Percentiles rank a stretch among this genome's conserved stretches.
Evolutionary conservation across 495 filamentous ascomycete genomes (phyloP).

Genomic region (Neurospora tetraspora): DNA sequence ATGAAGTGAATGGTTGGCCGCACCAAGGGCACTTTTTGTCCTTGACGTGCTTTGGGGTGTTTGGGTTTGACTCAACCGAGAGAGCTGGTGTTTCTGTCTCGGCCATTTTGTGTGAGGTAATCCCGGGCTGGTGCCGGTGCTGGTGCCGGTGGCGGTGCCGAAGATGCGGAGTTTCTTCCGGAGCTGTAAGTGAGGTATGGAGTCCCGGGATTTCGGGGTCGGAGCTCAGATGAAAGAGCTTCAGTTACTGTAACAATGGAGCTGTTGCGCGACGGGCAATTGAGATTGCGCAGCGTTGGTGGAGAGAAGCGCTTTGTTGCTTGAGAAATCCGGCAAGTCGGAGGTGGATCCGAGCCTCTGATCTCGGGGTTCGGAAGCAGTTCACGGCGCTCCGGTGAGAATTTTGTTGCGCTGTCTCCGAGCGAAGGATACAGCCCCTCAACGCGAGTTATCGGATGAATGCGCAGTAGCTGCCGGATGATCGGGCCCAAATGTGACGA

Average conservation of each 20-base stretch:
- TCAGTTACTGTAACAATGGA: not conserved
- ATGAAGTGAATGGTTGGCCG: conserved; percentile 76
- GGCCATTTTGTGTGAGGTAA: conserved; percentile 8
- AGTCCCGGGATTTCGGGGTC: not conserved
- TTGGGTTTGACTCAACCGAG: not conserved
- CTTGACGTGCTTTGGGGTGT: conserved; percentile 42
- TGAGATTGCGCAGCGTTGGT: not conserved
- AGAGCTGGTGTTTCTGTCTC: conserved; percentile 2
- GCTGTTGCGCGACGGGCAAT: not conserved
- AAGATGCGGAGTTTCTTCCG: not conserved
- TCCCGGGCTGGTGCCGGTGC: not conserved
- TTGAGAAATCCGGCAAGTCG: not conserved
- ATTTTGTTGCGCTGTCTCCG: not conserved
- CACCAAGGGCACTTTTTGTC: conserved; percentile 83
- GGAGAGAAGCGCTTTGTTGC: not conserved
- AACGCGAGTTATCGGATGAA: not conserved
- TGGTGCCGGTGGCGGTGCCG: not conserved
- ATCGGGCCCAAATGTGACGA: not conserved
- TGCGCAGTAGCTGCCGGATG: not conserved
- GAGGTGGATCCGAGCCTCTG: not conserved
- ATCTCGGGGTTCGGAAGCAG: not conserved
- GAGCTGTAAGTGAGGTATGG: not conserved
- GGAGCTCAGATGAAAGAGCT: not conserved
- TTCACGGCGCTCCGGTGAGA: not conserved
- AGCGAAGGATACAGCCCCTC: not conserved